These are phyloP conservation scores for Tricholoma hemisulphureum DNA, from an alignment of 768 basidiomycete genomes.

Conservation along the genomic window DNA sequence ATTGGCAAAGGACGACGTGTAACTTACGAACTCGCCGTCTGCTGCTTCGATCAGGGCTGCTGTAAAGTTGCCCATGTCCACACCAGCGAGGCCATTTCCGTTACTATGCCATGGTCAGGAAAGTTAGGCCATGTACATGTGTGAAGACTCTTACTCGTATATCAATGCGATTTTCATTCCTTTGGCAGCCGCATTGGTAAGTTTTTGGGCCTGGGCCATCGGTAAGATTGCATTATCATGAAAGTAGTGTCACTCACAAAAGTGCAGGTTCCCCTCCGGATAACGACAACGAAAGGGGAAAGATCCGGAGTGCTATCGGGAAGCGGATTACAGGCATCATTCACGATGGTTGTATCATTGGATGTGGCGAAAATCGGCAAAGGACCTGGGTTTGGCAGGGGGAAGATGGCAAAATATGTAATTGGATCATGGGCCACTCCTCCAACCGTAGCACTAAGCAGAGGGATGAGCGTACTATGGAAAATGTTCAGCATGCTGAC, in stretches of 20 bases:
- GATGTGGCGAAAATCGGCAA: constrained; percentile 61
- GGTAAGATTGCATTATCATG: neutral
- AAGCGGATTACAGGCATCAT: constrained; percentile 60
- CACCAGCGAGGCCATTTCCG: constrained; percentile 44
- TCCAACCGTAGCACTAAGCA: constrained; percentile 53
- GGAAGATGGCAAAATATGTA: constrained; percentile 53
- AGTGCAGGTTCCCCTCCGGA: constrained; percentile 59
- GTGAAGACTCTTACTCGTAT: too few relatives aligned
- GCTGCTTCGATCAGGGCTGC: constrained; percentile 51
- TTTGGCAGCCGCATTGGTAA: constrained; percentile 19
- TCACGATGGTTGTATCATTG: constrained; percentile 47
- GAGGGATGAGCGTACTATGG: constrained; percentile 49
- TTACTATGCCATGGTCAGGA: constrained; percentile 34
- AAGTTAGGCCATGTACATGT: too few relatives aligned
- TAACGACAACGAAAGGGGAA: constrained; percentile 49
- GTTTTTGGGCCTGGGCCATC: constrained; percentile 30
- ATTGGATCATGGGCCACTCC: constrained; percentile 49
- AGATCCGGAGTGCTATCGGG: constrained; percentile 55
- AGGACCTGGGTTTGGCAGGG: constrained; percentile 46
- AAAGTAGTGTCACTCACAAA: constrained; percentile 37
- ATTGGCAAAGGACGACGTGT: too few relatives aligned
- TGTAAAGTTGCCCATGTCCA: constrained; percentile 45
- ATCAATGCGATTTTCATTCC: too few relatives aligned
- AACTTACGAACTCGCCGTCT: constrained; percentile 50
- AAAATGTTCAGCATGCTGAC: neutral